These are phyloP conservation scores for Entophlyctis luteolus DNA, from an alignment of 192 early-diverging fungal genomes.

Conservation along the genomic window DNA sequence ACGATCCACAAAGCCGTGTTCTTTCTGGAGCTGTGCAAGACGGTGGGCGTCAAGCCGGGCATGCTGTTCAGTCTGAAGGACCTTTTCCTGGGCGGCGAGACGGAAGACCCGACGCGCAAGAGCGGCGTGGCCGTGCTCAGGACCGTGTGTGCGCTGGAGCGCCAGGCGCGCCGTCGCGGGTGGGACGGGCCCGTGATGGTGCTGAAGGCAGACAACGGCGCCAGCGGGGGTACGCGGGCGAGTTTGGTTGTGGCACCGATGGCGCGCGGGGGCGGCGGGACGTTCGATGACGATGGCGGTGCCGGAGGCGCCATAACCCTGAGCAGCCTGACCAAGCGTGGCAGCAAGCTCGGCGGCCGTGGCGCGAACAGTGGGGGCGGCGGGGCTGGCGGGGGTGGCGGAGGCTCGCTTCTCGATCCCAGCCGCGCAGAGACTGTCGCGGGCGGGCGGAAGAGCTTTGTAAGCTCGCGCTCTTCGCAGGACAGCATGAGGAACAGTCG, in stretches of 20 bases:
- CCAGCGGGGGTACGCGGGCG: neutral
- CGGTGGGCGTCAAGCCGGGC: slow-evolving; percentile 41
- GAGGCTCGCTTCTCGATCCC: neutral
- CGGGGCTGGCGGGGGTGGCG: neutral
- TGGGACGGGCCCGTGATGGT: slow-evolving; percentile 45
- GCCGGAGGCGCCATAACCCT: slow-evolving; percentile 13
- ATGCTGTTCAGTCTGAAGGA: slow-evolving; percentile 44
- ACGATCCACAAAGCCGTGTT: slow-evolving; percentile 55
- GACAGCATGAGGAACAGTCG: neutral
- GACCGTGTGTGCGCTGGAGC: slow-evolving; percentile 46
- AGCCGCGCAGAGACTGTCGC: neutral
- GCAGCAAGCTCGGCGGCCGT: slow-evolving; percentile 5
- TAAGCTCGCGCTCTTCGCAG: slow-evolving; percentile 5
- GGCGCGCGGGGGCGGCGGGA: neutral
- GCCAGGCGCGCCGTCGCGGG: slow-evolving; percentile 41
- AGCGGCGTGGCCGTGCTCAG: slow-evolving; percentile 38
- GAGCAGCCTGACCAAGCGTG: slow-evolving; percentile 20
- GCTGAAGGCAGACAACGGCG: slow-evolving; percentile 24
- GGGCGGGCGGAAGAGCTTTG: neutral
- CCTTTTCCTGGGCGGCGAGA: slow-evolving; percentile 31
- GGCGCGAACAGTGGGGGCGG: neutral
- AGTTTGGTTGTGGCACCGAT: slow-evolving; percentile 15
- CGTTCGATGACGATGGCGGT: neutral
- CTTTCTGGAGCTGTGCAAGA: slow-evolving; percentile 53
- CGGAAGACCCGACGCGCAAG: slow-evolving; percentile 31